phyloP scores from a whole-genome alignment of 2,329 filamentous ascomycete species.

The Xylariaceae sp. region DNA sequence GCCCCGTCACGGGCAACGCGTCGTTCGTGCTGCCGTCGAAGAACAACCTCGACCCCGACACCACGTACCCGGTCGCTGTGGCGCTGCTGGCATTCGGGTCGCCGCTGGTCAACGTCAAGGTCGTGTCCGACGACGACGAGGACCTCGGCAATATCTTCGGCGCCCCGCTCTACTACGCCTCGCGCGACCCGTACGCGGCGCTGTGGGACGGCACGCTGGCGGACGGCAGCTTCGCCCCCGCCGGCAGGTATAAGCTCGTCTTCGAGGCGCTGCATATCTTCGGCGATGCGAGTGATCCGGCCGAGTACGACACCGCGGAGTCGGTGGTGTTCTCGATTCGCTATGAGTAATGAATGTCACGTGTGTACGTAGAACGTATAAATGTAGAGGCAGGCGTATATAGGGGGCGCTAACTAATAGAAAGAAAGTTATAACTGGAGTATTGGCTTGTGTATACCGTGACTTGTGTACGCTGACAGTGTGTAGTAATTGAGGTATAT shows the following conservation, averaged over 20 bases:
- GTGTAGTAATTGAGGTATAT: too few relatives aligned
- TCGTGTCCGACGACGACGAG: constrained; percentile 46
- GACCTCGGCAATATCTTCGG: constrained; percentile 39
- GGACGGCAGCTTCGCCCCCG: constrained; percentile 50
- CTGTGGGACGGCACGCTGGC: constrained; percentile 52
- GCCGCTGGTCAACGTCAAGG: constrained; percentile 46
- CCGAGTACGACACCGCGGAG: constrained; percentile 51
- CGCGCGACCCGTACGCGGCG: constrained; percentile 38
- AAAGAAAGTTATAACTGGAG: too few relatives aligned
- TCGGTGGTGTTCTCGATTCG: constrained; percentile 48
- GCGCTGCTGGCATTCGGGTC: constrained; percentile 50
- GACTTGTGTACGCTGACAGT: too few relatives aligned
- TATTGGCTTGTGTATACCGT: too few relatives aligned
- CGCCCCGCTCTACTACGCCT: constrained; percentile 43
- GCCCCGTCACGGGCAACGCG: constrained; percentile 29
- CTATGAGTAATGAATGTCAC: constrained; percentile 37
- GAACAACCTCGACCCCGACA: constrained; percentile 26
- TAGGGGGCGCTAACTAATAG: too few relatives aligned
- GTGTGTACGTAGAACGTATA: neutral
- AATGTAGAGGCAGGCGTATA: too few relatives aligned
- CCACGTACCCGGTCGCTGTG: constrained; percentile 44
- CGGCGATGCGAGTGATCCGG: constrained; percentile 47
- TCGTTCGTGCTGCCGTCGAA: constrained; percentile 33
- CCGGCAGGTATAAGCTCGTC: constrained; percentile 53
- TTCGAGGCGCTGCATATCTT: constrained; percentile 55